These are phyloP conservation scores for Alternaria infectoria DNA, from an alignment of 2,329 filamentous ascomycete species.

Conservation along the genomic window DNA sequence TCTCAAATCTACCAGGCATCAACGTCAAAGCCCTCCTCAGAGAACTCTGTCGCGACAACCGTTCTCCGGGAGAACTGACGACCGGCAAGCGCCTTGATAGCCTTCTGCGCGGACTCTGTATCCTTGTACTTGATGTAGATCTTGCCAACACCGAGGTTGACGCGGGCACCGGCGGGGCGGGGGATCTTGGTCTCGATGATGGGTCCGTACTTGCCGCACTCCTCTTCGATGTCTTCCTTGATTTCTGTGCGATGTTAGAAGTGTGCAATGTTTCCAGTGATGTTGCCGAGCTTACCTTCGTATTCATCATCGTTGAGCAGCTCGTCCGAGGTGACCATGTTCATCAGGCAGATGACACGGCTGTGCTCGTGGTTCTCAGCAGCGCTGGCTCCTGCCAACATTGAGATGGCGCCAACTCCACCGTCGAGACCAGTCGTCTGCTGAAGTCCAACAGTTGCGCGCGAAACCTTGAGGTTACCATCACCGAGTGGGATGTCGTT, in stretches of 20 bases:
- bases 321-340: conserved; percentile 98
- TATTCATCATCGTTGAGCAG: conserved; percentile 94
- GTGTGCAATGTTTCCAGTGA: conserved; percentile 49
- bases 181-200: conserved; percentile 93
- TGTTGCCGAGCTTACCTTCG: conserved; percentile 63
- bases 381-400: conserved; percentile 89
- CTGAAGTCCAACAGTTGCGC: conserved; percentile 92
- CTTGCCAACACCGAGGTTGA: conserved; percentile 91
- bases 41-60: conserved; percentile 95
- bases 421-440: conserved; percentile 92
- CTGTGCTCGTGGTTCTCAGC: conserved; percentile 75
- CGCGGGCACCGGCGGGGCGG: conserved; percentile 80
- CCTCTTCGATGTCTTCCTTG: conserved; percentile 88
- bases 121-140: conserved; percentile 95
- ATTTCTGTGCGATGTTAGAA: conserved; percentile 72
- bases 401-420: conserved; percentile 96
- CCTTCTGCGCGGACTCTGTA: conserved; percentile 78
- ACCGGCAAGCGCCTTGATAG: conserved; percentile 86
- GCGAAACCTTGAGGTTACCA: conserved; percentile 80
- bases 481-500: conserved; percentile 95
- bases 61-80: conserved; percentile 96
- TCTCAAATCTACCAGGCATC: conserved; percentile 72
- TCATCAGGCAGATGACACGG: conserved; percentile 88
- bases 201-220: conserved; percentile 88
- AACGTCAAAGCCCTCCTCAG: conserved; percentile 97